Conservation (phyloP, 306 rosid genomes). For the Argentina anserina region DNA sequence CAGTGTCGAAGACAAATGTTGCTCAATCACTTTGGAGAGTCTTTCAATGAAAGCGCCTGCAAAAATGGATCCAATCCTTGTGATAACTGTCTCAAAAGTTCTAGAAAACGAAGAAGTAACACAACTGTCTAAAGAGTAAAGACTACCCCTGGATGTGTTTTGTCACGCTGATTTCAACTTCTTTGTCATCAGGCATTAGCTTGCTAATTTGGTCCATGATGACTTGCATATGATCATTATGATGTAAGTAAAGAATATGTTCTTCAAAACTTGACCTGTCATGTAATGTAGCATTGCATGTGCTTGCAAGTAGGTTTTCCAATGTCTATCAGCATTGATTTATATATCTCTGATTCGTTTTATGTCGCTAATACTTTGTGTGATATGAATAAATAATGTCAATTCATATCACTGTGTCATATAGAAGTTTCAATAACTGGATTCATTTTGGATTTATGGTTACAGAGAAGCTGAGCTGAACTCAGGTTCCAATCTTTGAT, state of each 20-base stretch:
- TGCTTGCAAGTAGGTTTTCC: neutral
- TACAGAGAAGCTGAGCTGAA: neutral
- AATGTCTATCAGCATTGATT: neutral
- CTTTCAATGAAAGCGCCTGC: conserved; percentile 61
- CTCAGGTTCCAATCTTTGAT: neutral
- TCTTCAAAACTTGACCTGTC: neutral
- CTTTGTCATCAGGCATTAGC: neutral
- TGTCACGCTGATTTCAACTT: neutral
- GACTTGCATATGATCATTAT: conserved; percentile 5
- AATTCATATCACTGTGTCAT: neutral
- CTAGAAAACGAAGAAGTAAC: conserved; percentile 20
- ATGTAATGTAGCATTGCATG: neutral
- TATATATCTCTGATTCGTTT: neutral
- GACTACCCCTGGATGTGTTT: neutral
- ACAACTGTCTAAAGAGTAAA: conserved; percentile 29
- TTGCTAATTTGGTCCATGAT: conserved; percentile 10
- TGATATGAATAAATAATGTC: neutral
- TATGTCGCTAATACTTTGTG: neutral
- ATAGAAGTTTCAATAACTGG: neutral
- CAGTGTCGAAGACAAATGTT: conserved; percentile 83
- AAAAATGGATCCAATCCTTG: conserved; percentile 79
- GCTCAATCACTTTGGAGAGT: conserved; percentile 86
- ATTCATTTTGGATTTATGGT: neutral
- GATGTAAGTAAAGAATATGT: neutral
- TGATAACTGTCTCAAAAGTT: conserved; percentile 72